phyloP scores from a whole-genome alignment of 352 stramenopile species.

The Globisporangium mamillatum region DNA sequence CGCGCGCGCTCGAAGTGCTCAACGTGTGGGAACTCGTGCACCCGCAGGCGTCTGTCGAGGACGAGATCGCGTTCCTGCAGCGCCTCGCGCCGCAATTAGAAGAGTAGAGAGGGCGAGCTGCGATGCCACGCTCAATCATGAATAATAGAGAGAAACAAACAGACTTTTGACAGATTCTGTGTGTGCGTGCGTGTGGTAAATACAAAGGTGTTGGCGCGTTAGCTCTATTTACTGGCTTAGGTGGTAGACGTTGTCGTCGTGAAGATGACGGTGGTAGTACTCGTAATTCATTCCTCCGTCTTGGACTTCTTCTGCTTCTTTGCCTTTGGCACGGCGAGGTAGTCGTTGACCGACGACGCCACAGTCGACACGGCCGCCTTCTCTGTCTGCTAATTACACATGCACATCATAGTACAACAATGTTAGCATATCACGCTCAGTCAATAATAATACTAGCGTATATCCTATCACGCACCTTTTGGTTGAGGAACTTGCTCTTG shows the following conservation, averaged over 20 bases:
- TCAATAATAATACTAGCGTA: background rate
- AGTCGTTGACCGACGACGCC: conserved; percentile 53
- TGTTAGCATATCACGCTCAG: background rate
- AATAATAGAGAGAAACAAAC: conserved; percentile 9
- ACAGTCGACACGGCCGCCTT: conserved; percentile 28
- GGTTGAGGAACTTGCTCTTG: conserved; percentile 82
- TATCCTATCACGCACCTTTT: conserved; percentile 44
- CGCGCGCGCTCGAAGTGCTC: conserved; percentile 49
- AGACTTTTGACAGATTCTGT: background rate
- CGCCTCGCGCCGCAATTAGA: conserved; percentile 18
- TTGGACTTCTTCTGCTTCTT: conserved; percentile 64
- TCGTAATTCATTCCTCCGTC: conserved; percentile 16
- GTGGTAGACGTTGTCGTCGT: background rate
- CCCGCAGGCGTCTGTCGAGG: conserved; percentile 21
- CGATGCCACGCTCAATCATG: background rate
- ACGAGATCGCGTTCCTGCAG: conserved; percentile 39
- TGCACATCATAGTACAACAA: background rate
- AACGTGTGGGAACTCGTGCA: conserved; percentile 56
- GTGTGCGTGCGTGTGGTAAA: background rate
- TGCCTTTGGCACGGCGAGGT: conserved; percentile 51
- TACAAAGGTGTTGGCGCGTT: conserved; percentile 1
- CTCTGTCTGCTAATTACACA: conserved; percentile 25
- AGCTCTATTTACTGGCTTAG: conserved; percentile 6
- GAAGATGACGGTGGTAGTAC: background rate
- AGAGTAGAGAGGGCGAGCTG: background rate